These are phyloP conservation scores for Suillus alpinus DNA, from an alignment of 768 basidiomycete species.

Conservation along the genomic window DNA sequence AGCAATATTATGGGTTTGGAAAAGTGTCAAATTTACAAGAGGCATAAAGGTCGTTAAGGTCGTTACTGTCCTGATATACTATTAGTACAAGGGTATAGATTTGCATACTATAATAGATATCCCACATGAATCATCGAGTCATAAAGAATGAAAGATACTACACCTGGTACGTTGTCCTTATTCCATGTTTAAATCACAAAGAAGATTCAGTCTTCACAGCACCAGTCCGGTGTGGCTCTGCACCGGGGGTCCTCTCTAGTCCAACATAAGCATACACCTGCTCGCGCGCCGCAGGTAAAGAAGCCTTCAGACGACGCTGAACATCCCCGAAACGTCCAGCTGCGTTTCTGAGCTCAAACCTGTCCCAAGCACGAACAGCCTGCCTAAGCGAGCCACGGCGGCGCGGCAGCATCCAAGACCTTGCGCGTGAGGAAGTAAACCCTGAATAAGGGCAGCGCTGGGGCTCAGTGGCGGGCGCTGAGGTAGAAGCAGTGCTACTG, in stretches of 20 bases:
- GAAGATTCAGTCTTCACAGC: neutral
- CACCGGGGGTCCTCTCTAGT: neutral
- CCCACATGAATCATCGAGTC: neutral
- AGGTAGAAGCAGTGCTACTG: neutral
- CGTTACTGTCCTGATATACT: neutral
- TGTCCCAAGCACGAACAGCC: slow-evolving; percentile 29
- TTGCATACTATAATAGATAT: neutral
- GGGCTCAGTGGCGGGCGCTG: neutral
- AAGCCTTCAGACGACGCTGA: slow-evolving; percentile 28
- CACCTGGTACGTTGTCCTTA: neutral
- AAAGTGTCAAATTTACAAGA: neutral
- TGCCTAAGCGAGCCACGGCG: slow-evolving; percentile 27
- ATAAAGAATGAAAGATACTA: neutral
- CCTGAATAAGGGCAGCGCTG: neutral
- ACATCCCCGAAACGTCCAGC: slow-evolving; percentile 25
- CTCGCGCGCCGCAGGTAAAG: slow-evolving; percentile 22
- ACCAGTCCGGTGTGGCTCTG: neutral
- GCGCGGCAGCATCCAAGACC: slow-evolving; percentile 21
- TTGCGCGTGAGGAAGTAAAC: slow-evolving; percentile 10
- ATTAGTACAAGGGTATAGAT: neutral
- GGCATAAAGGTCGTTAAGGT: neutral
- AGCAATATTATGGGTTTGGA: too few relatives aligned
- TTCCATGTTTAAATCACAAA: neutral
- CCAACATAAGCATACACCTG: slow-evolving; percentile 33
- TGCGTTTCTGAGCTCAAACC: slow-evolving; percentile 23